A percentile compares a stretch with the other conserved stretches of the same genome.
Evolutionary conservation across 2,329 filamentous ascomycete species (phyloP).

Genomic region (Dothiorella sarmentorum): DNA sequence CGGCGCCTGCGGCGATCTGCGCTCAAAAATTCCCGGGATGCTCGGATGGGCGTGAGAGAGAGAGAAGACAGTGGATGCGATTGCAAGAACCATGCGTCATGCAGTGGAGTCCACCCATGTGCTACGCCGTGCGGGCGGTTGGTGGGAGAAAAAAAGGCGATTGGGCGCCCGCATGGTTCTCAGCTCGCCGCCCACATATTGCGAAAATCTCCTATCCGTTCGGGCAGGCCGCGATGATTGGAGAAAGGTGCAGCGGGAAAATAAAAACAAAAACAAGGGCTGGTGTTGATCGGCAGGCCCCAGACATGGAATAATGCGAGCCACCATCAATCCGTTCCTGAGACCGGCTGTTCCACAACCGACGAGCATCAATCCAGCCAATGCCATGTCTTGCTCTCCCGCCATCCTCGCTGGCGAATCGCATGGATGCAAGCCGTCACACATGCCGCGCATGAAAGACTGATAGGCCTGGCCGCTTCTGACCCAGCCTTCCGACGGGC

Average conservation of each 20-base stretch:
- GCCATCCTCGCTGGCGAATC: background rate
- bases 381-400: background rate
- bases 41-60: background rate
- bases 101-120: background rate
- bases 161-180: background rate
- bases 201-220: background rate
- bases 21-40: background rate
- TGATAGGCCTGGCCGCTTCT: background rate
- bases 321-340: background rate
- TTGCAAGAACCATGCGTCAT: background rate
- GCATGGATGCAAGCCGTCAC: background rate
- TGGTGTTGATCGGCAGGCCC: background rate
- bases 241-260: no score
- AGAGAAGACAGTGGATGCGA: background rate
- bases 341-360: constrained; percentile 6
- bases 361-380: background rate
- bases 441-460: background rate
- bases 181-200: no score
- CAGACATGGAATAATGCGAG: background rate
- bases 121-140: background rate
- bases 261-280: no score
- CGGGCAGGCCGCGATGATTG: background rate
- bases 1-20: background rate
- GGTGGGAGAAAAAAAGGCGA: background rate
- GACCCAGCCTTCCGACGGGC: background rate